Base-by-base conservation (phyloP, 768 basidiomycete species). In the Tulasnella sp. region DNA sequence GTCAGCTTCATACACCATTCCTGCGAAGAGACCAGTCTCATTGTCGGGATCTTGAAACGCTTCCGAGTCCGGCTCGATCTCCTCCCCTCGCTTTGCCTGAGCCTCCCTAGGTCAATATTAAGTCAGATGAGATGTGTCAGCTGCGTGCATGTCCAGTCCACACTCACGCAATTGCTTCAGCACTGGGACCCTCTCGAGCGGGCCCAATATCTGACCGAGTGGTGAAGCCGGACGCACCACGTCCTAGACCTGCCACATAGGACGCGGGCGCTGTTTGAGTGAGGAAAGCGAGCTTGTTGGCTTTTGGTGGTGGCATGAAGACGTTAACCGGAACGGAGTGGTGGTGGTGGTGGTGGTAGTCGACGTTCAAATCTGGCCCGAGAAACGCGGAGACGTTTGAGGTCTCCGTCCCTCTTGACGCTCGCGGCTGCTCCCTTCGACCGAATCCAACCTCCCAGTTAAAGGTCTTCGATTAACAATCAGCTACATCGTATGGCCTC, bases 141-240 rank as follows among this genome's bases (percentile, higher is more conserved):
- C 74, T n/a, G n/a, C 73, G 70, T 75, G 14, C 68, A 14, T 70
- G 47, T 26, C 47, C 12, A 19, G 32, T 67, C 37, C n/a, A 16
- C 19, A 86, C 90, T 65, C 76, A 93, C 90, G 93, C 95, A 66
- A 96, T 84, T 0, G 89, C 88, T 81, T 95, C 94, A 37, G 94
- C 95, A 19, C 92, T 92, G 0, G 95, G 94, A 0, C 94, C 94
- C 78, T 97, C 95, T 79, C 97, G 84, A 8, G 97, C 97, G 40
- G 97, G 97, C 78, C 97, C 97, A 73, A 99, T 98, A 88, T 98
- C 97, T 47, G 94, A 96, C 64, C 95, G 90, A 6, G 96, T 98
- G 0, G 96, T 98, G 81, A 98, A 98, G 73, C 95, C 95, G 62
- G 95, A 96, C 66, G 95, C 95, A 81, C 94, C 96, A 84, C 95